Evolutionary conservation across 2,329 filamentous ascomycete genomes (phyloP), one percentile per base, ranked within the genome.

Genomic region (Emmonsiellopsis sp.): DNA sequence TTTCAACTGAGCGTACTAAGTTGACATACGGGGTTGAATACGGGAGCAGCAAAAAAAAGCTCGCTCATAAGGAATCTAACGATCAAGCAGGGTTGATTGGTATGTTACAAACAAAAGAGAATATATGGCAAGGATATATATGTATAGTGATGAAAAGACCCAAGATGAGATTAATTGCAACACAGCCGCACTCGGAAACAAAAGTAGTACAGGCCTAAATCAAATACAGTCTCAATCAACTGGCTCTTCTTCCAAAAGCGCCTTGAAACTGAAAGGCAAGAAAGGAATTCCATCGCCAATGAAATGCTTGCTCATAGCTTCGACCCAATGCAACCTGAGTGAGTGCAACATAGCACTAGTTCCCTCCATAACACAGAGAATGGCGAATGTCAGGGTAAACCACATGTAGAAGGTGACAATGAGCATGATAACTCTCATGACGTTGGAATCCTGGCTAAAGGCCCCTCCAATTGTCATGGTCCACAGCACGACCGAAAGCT

Each of bases 231-330:
- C 50, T 61, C 64, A 76, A 56, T 75, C 73, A 49, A 75, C 70
- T 39, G 73, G 73, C 53, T 93, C 88, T 68, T 95, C 90, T 71
- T 95, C 91, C 60, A 96, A 72, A 67, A 95, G 74, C 37, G 81
- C 77, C 73, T 85, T 83, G 71, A 96, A 96, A 58, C 87, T 93
- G 68, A 96, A 95, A 4, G 91, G 91, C 65, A 85, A 78, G 71
- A 96, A 96, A 1, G 89, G 79, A 71, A 90, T 83, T 52, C 91
- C 91, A 55, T 88, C 87, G 65, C 93, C 93, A 68, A 95, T 85
- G 71, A 94, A 94, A 77, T 95, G 92, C 77, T 95, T 95, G 74
- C 88, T 94, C 83, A 96, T 96, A 14, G 91, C 92, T 72, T 96
- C 92, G 58, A 96, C 91, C 91, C 91, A 96, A 63, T 95, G 91